Base-by-base conservation (phyloP, 2,329 filamentous ascomycete species). In the Stromatinia cepivora region DNA sequence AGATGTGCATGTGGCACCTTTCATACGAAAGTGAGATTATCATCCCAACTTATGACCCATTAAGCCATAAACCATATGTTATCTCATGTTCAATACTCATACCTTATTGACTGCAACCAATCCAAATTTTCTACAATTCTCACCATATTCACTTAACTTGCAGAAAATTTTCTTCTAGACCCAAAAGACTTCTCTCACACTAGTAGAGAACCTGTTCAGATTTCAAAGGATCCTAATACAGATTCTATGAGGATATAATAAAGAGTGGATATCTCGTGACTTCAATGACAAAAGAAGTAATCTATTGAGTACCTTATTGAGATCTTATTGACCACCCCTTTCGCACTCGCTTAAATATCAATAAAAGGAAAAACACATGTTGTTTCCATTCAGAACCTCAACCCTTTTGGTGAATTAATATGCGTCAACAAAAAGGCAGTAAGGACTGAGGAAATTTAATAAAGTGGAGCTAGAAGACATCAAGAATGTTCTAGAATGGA, bases 271-370 rank as follows among this genome's bases (percentile, higher is more conserved):
- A 56, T 42, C 34, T 28, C 54, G 13, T 39, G n/a, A 48, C 20
- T 52, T 10, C 36, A 22, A 42, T 17, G 45, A 62, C 46, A 67
- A 53, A 45, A 53, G n/a, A n/a, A 53, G 20, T 28, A 28, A 6
- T 48, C 66, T 62, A 67, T 67, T 67, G 56, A 67, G 66, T 3
- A 62, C 66, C 34, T 10, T 20, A 62, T 67, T 53, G 31, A 42
- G 66, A 50, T 39, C 46, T 48, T 62, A 67, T 67, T 67, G 66
- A 62, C 6, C 22, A 48, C 66, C 46, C 56, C 45, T 67, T 67
- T 67, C 22, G 34, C 13, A 34, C 54, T 62, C 56, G 56, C 66
- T 62, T 57, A 57, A 42, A n/a, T 10, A 11, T 17, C n/a, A 45
- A 42, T 6, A 65, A 45, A 34, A 66, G 25, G 22, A 45, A 22